Evolutionary conservation across 2,329 filamentous ascomycete species (phyloP), one percentile per base, ranked within the genome.

Genomic region (Alternaria tenuissima): DNA sequence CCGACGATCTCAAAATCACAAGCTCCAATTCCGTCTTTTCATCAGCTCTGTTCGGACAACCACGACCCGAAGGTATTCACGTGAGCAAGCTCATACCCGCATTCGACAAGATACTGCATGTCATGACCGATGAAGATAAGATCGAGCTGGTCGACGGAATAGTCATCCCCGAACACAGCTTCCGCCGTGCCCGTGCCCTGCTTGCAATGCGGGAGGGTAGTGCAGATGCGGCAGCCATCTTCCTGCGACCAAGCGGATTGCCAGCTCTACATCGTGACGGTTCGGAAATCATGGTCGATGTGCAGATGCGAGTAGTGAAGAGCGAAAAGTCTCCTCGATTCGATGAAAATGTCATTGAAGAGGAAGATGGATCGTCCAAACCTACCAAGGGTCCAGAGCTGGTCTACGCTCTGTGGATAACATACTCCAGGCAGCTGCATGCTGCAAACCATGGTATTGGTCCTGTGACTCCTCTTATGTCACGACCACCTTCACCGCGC

Each of bases 21-120:
- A 97, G 94, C 80, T 95, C 94, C 8, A 99, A 99, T 77, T 92
- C 93, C 3, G 94, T 96, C 20, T 98, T 99, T 74, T 96, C 92
- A 7, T 91, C 92, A 7, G 93, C 94, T 0, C 84, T 99, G 3
- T 99, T 99, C 76, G 95, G 95, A 4, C 89, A 96, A 76, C 89
- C 92, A 68, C 90, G 90, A 65, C 91, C 93, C 0, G 90, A 96
- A 69, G 93, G 94, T 6, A 85, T 92, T 65, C 84, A 87, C 26
- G 91, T 99, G 69, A 92, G 87, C 62, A 87, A 92, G 28, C 81
- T 99, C 34, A 90, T 99, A 28, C 94, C 94, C 0, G 88, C 89
- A 44, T 98, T 99, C 72, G 92, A 96, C 78, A 90, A 89, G 65
- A 89, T 97, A 44, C 82, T 99, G 51, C 84, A 88, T 42, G 88